Percentiles rank a stretch among this genome's conserved stretches.
These are phyloP conservation scores for Bipolaris bicolor DNA, from an alignment of 2,329 filamentous ascomycete species.

Conservation along the genomic window DNA sequence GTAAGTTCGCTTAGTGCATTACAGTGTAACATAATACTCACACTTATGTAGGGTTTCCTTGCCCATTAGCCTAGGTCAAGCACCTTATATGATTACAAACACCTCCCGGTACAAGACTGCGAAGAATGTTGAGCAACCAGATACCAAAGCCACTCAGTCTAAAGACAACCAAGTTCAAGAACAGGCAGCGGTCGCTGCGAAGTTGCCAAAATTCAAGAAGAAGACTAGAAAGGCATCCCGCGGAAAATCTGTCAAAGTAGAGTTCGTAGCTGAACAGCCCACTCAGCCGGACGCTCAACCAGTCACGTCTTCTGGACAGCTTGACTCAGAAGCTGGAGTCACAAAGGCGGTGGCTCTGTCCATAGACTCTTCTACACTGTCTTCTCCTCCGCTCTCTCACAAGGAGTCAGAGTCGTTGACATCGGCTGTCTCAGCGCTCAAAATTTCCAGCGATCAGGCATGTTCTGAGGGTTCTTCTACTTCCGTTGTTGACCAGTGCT, in stretches of 20 bases:
- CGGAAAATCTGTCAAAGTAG: not conserved
- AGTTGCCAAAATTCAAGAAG: not conserved
- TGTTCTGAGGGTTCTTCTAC: not conserved
- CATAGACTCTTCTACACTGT: not conserved
- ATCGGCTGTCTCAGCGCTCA: not conserved
- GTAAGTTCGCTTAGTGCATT: not conserved
- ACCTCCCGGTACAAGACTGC: not conserved
- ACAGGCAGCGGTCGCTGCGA: not conserved
- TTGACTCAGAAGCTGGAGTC: not conserved
- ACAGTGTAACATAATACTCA: not conserved
- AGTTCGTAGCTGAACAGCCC: not conserved
- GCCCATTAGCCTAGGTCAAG: not conserved
- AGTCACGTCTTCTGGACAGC: not conserved
- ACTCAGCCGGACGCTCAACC: not conserved
- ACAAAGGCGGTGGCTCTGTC: not conserved
- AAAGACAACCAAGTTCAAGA: not conserved
- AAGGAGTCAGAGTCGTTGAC: not conserved
- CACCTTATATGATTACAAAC: not conserved
- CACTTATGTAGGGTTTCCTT: not conserved
- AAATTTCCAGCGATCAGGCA: too few species aligned
- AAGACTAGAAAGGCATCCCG: not conserved
- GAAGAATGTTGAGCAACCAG: not conserved
- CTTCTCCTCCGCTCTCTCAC: not conserved
- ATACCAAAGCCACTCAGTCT: not conserved
- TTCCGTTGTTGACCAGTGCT: conserved; percentile 3